Base-by-base conservation (phyloP, 345 rosid genomes). In the Melaleuca alternifolia region DNA sequence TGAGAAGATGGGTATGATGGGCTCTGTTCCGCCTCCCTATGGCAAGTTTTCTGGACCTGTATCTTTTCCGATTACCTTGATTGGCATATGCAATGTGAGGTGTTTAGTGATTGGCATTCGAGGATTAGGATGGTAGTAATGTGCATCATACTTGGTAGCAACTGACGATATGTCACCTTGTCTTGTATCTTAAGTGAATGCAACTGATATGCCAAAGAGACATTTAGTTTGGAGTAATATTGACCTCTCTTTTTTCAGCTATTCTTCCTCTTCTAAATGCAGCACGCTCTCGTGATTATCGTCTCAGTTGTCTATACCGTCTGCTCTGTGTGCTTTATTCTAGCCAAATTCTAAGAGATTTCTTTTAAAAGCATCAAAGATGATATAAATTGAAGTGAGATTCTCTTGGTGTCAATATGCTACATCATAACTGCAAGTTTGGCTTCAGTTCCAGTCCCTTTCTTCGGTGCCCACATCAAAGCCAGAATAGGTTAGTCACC, bases 1-100 rank as follows among this genome's bases (percentile, higher is more conserved):
- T 81, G 99, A 97, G 97, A 97, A 95, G 98, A 92, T 94, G 93
- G 99, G 99, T 76, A 97, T 97, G 99, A 94, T 97, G 96, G 99
- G 99, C 84, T 88, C 94, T 85, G 54, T 94, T 90, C 96, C 98
- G 88, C 96, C 97, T 51, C 99, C 99, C 6, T 96, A 93, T 85
- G 99, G 99, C 95, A 86, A 92, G 97, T 86, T 90, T 92, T 85
- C 86, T 90, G 37, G 62, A 92, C 87, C 84, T 83, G 4, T 85
- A 24, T 61, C 30, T 65, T 56, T 89, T 51, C 4, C n/a, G n/a
- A 54, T 59, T 56, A 48, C 83, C 53, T 84, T 14, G 46, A 20
- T 53, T 54, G 52, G 26, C 56, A 5, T 10, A 76, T 53, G 75
- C n/a, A 86, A 23, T 24, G 24, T 51, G 53, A 30, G 48, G 56